Conservation (phyloP, 2,329 filamentous ascomycete species). For the Didymella exigua region DNA sequence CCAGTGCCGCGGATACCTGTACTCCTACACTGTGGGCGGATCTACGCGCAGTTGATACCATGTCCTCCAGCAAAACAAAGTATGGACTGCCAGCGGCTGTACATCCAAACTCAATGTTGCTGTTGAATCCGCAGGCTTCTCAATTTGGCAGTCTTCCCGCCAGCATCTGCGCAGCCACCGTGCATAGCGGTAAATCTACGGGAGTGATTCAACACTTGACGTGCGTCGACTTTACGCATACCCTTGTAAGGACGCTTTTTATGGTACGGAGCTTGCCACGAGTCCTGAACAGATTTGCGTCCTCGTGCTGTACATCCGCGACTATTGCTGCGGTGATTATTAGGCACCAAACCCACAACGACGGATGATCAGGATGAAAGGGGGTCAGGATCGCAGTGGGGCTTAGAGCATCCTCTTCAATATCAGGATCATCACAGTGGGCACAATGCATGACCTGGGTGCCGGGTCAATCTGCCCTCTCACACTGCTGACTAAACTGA, state of each 20-base stretch:
- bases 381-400: slow-evolving; percentile 3
- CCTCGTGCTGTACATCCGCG: slow-evolving; percentile 27
- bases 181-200: slow-evolving; percentile 16
- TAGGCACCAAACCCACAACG: slow-evolving; percentile 22
- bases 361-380: slow-evolving; percentile 5
- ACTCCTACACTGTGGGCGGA: not conserved
- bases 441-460: not conserved
- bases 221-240: slow-evolving; percentile 7
- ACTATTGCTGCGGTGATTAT: slow-evolving; percentile 31
- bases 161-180: slow-evolving; percentile 23
- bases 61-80: slow-evolving; percentile 19
- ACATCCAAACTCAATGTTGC: not conserved
- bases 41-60: slow-evolving; percentile 4
- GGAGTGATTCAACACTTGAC: slow-evolving; percentile 11
- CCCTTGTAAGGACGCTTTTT: not conserved
- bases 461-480: not conserved
- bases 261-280: slow-evolving; percentile 3
- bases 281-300: slow-evolving; percentile 9
- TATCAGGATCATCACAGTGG: not conserved
- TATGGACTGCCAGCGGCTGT: slow-evolving; percentile 9
- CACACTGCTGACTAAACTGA: not conserved
- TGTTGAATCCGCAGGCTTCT: not conserved
- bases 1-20: slow-evolving; percentile 8
- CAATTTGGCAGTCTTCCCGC: slow-evolving; percentile 9
- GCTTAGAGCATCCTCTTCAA: not conserved